Evolutionary conservation across 176 grass and related monocot genomes (phyloP).

Genomic region (Aegilops sharonensis): DNA sequence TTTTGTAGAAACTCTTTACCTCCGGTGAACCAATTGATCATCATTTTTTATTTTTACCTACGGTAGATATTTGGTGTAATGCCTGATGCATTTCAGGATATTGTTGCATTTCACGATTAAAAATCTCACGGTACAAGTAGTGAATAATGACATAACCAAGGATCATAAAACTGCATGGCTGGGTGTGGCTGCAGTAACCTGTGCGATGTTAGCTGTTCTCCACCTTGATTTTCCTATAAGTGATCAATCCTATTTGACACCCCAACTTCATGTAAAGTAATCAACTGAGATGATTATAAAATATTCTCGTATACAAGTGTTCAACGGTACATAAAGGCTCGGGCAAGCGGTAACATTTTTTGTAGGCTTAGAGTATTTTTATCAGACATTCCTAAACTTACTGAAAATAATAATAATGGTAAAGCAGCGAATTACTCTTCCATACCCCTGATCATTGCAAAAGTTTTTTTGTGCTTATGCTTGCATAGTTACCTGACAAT

Average conservation of each 20-base stretch:
- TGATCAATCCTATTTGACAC: background rate
- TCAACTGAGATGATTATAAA: background rate
- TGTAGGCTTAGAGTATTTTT: background rate
- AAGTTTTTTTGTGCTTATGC: background rate
- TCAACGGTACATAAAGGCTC: background rate
- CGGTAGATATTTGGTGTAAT: background rate
- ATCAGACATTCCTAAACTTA: background rate
- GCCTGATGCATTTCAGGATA: background rate
- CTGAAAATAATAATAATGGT: background rate
- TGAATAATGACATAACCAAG: background rate
- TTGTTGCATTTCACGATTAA: background rate
- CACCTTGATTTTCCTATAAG: background rate
- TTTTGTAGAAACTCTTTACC: conserved; percentile 8
- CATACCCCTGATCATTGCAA: background rate
- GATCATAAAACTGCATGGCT: background rate
- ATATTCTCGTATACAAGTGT: background rate
- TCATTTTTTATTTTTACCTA: background rate
- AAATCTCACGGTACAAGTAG: background rate
- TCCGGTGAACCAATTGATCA: background rate
- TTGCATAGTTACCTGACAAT: conserved; percentile 1
- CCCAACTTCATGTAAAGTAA: background rate
- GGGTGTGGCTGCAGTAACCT: background rate
- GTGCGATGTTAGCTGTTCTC: background rate
- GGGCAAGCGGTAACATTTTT: background rate
- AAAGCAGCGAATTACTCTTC: background rate